Base-by-base conservation (phyloP, 1,284 basidiomycete species). In the Sanghuangporus baumii region DNA sequence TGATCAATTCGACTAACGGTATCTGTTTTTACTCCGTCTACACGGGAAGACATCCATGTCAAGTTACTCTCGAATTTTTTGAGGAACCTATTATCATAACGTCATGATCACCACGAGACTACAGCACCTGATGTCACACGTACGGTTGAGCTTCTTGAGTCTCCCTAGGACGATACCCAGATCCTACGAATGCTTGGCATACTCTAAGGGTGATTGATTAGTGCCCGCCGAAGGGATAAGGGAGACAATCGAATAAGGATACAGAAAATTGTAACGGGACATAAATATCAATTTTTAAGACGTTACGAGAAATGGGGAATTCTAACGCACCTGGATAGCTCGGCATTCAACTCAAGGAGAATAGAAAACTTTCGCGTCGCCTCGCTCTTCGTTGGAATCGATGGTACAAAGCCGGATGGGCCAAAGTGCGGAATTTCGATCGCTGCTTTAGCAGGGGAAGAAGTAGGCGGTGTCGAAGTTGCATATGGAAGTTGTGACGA, bases 311-410 rank as follows among this genome's bases (percentile, higher is more conserved):
- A 66, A 57, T 43, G 61, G 59, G 5, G 61, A 59, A 51, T 55
- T 23, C 2, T 63, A 60, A 74, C 79, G 43, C 60, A 89, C 88
- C 80, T 86, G 65, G 90, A 73, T 48, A 91, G 73, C 65, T 89
- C 85, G 0, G 77, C 73, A 68, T 89, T 90, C 47, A 90, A 74
- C 63, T 88, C 84, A 48, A 91, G 72, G 48, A 90, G 78, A 11
- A 79, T 74, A 37, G 77, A 74, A 38, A 86, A 83, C 72, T 86
- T 88, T 47, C 40, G 54, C 54, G 16, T 40, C 38, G 62, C n/a
- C 37, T 23, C 48, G 18, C 7, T 46, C 47, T 56, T 60, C 34
- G 34, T 23, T 26, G 43, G 20, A 40, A 18, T 36, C 20, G 46
- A 23, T n/a, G 11, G 14, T 20, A 41, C 37, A 37, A 23, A 14